These are phyloP conservation scores for Epithemia pelagica DNA, from an alignment of 108 stramenopile genomes.

Conservation along the genomic window DNA sequence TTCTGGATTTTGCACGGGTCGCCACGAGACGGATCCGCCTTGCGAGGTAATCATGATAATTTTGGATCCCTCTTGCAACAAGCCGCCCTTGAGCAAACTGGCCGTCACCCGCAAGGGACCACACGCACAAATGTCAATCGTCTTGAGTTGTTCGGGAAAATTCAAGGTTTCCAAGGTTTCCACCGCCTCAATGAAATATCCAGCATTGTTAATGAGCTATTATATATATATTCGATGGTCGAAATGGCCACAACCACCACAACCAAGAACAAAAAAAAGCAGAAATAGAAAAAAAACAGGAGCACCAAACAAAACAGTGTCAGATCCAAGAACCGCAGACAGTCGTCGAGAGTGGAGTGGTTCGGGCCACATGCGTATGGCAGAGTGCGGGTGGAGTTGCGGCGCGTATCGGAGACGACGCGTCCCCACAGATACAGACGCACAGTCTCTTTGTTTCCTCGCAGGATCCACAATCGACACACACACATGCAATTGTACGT, in stretches of 20 bases:
- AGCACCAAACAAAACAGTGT: background rate
- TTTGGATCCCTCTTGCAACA: conserved; percentile 31
- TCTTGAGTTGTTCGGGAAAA: conserved; percentile 49
- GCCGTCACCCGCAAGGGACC: conserved; percentile 52
- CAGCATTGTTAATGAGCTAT: conserved; percentile 47
- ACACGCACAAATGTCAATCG: conserved; percentile 58
- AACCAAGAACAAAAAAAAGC: too few species aligned
- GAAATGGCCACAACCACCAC: background rate
- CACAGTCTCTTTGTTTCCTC: too few species aligned
- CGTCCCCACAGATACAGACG: too few species aligned
- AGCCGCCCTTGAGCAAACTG: conserved; percentile 23
- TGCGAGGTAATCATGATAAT: conserved; percentile 63
- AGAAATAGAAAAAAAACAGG: background rate
- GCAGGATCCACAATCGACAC: too few species aligned
- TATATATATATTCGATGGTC: background rate
- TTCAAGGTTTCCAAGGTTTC: conserved; percentile 41
- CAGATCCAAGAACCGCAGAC: background rate
- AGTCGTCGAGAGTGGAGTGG: too few species aligned
- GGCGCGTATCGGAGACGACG: too few species aligned
- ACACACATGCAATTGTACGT: too few species aligned
- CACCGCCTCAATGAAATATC: conserved; percentile 49
- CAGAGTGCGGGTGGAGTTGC: too few species aligned
- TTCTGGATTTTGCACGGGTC: conserved; percentile 31
- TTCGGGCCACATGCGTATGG: too few species aligned
- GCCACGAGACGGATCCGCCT: conserved; percentile 51